A percentile compares a stretch with the other conserved stretches of the same genome.
Evolutionary conservation across 805 yeast genomes (phyloP).

Genomic region (Kuraishia piskuri): DNA sequence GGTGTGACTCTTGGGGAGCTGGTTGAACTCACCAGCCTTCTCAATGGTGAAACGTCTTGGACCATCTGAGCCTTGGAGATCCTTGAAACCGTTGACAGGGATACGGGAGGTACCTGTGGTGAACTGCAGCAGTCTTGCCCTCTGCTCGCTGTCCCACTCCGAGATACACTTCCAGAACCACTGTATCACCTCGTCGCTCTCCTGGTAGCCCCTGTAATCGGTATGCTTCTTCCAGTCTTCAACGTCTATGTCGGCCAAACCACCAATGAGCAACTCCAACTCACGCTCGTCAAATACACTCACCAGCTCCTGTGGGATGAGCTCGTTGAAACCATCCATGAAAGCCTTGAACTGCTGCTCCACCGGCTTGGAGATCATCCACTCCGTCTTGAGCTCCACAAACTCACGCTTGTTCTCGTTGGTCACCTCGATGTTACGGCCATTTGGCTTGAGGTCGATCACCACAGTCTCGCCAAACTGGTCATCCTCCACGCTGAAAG

Average conservation of each 20-base stretch:
- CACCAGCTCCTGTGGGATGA: constrained; percentile 93
- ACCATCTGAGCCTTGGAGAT: constrained; percentile 97
- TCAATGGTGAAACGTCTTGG: constrained; percentile 98
- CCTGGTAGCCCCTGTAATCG: constrained; percentile 96
- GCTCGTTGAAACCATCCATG: constrained; percentile 94
- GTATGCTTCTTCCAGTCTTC: constrained; percentile 99
- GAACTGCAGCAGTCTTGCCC: constrained; percentile 90
- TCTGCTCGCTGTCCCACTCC: constrained; percentile 94
- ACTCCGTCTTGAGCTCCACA: constrained; percentile 89
- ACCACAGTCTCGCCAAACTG: constrained; percentile 89
- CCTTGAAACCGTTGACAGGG: constrained; percentile 98
- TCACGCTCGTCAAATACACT: constrained; percentile 98
- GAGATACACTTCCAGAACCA: constrained; percentile 97
- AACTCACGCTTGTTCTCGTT: constrained; percentile 94
- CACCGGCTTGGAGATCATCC: constrained; percentile 90
- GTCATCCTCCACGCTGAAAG: constrained; percentile 83
- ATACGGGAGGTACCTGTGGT: constrained; percentile 99
- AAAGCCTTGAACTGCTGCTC: constrained; percentile 95
- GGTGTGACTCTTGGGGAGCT: constrained; percentile 95
- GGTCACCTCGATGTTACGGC: constrained; percentile 83
- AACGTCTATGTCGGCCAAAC: constrained; percentile 94
- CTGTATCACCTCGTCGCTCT: constrained; percentile 90
- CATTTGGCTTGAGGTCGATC: constrained; percentile 84
- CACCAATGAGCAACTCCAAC: constrained; percentile 92
- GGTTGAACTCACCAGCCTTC: constrained; percentile 91